These are phyloP conservation scores for Diutina scorzettiae DNA, from an alignment of 1,139 yeast species.

Conservation along the genomic window DNA sequence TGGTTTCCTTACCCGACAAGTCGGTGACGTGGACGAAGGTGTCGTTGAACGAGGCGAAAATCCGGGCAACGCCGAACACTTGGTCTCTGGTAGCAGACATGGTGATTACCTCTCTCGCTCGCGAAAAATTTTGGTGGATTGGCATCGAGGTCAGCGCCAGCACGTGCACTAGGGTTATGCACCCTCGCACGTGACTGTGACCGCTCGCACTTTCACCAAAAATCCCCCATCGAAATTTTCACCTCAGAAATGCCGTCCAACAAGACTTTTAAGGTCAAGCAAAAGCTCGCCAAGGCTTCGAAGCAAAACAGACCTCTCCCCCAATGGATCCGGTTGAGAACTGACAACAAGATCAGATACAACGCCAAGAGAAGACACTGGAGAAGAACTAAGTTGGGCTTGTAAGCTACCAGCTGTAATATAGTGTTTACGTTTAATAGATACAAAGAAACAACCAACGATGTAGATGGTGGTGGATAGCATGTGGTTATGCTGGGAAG, in stretches of 20 bases:
- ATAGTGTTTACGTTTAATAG: conserved; percentile 3
- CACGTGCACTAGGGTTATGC: background rate
- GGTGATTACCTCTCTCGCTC: conserved; percentile 2
- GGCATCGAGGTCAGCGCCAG: too few relatives aligned
- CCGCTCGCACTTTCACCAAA: too few relatives aligned
- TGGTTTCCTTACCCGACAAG: conserved; percentile 99
- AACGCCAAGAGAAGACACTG: conserved; percentile 99
- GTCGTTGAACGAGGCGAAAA: conserved; percentile 99
- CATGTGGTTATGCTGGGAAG: too few relatives aligned
- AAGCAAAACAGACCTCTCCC: conserved; percentile 99
- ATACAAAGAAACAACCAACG: too few relatives aligned
- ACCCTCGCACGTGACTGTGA: too few relatives aligned
- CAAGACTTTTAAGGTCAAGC: conserved; percentile 96
- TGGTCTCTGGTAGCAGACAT: conserved; percentile 44
- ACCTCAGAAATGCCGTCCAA: conserved; percentile 59
- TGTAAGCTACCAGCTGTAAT: conserved; percentile 37
- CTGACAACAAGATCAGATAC: conserved; percentile 96
- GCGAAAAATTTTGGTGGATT: background rate
- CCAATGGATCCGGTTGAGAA: conserved; percentile 99
- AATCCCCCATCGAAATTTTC: too few relatives aligned
- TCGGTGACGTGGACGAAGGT: conserved; percentile 99
- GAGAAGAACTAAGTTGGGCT: conserved; percentile 99
- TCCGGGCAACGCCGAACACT: conserved; percentile 99
- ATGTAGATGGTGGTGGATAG: too few relatives aligned
- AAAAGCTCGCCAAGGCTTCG: conserved; percentile 98